Base-by-base conservation (phyloP, 1,139 yeast species). In the Yamadazyma sp. region DNA sequence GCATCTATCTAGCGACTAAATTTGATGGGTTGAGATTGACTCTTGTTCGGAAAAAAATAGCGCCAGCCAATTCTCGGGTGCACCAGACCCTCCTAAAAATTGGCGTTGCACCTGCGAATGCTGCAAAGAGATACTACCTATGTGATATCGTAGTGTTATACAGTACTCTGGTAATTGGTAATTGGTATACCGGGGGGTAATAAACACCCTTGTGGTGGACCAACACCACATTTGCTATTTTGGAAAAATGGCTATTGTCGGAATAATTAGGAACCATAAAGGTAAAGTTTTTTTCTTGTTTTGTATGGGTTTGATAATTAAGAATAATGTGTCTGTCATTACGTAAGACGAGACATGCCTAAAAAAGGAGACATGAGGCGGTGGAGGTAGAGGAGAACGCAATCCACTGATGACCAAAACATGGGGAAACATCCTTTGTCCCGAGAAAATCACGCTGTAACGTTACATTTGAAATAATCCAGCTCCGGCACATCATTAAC, bases 201-300 rank as follows among this genome's bases (percentile, higher is more conserved):
- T n/a, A n/a, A n/a, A n/a, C n/a, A n/a, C n/a, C 32, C 27, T 31
- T 17, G 34, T 22, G 23, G 34, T 20, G 13, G 12, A 8, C 12
- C 23, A 29, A 10, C 15, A 11, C 5, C 25, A 15, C 4, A 29
- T 13, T 29, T 18, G 21, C 22, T 29, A 10, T 13, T 18, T 16
- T 16, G n/a, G n/a, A 9, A 17, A 10, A 15, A 32, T 24, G 24
- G 22, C 22, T 31, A 18, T 15, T 15, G 22, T 20, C 36, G 36
- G 36, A 27, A 27, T 28, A 33, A 27, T 26, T 27, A 27, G 31
- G 36, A 18, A 25, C 23, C 18, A 8, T n/a, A 6, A n/a, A 20
- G 20, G 13, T 27, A n/a, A 20, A 11, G 13, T 27, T 4, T 14
- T 26, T 26, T 13, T 8, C 15, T 28, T 28, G 10, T 28, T 11